phyloP scores from a whole-genome alignment of 345 rosid species.

The Salix suchowensis region DNA sequence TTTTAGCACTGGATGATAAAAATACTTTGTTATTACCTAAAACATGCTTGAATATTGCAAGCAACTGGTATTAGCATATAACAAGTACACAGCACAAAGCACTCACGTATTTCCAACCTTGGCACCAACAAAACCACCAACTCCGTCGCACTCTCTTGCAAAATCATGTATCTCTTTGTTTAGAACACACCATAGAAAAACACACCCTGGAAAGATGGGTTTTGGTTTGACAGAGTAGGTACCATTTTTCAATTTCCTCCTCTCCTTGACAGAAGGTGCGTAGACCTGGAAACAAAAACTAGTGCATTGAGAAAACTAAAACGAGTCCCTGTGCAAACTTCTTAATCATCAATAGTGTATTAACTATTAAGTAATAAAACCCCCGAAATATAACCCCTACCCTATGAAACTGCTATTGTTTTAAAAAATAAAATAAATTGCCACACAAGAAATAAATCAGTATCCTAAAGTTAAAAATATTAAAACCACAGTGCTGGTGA shows the following conservation, averaged over 20 bases:
- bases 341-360: not conserved
- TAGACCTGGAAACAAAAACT: constrained; percentile 51
- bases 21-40: not conserved
- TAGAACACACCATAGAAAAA: constrained; percentile 66
- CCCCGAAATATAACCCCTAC: not conserved
- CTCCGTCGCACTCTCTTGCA: constrained; percentile 59
- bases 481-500: not conserved
- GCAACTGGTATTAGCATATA: not conserved
- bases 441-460: not conserved
- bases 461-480: not conserved
- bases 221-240: constrained; percentile 52
- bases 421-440: not conserved
- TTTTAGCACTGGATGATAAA: not conserved
- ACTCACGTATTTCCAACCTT: constrained; percentile 82
- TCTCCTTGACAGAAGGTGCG: constrained; percentile 65
- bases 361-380: not conserved
- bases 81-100: constrained; percentile 1
- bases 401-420: not conserved
- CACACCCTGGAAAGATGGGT: constrained; percentile 68
- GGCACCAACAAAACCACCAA: constrained; percentile 80
- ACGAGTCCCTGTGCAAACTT: not conserved
- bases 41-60: not conserved
- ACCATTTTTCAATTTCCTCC: constrained; percentile 69
- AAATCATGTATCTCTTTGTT: constrained; percentile 84
- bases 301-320: not conserved